Conservation (phyloP, 306 rosid genomes). For the Corylus heterophylla region DNA sequence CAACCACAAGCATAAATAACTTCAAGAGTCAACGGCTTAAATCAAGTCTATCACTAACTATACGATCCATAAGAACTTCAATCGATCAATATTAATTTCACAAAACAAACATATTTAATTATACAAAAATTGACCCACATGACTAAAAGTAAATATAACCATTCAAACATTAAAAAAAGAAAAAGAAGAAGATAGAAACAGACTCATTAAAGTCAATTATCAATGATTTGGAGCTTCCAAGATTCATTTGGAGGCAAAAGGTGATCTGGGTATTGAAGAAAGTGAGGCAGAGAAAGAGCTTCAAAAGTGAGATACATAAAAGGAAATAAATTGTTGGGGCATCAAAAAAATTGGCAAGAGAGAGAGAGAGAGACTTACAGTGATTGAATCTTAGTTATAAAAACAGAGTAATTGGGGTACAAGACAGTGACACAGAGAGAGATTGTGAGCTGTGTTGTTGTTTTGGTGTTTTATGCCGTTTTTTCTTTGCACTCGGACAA, state of each 20-base stretch:
- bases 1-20: constrained; percentile 10
- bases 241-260: constrained; percentile 2
- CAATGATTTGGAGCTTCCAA: constrained; percentile 22
- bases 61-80: constrained; percentile 13
- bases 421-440: constrained; percentile 4
- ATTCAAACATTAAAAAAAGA: not conserved
- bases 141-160: not conserved
- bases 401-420: constrained; percentile 19
- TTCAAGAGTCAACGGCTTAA: not conserved
- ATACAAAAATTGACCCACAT: not conserved
- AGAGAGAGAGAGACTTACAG: constrained; percentile 30
- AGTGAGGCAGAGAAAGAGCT: not conserved
- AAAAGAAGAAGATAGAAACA: not conserved
- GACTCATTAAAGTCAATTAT: not conserved
- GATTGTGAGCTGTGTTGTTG: constrained; percentile 19
- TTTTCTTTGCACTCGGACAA: constrained; percentile 44
- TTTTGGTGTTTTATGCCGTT: constrained; percentile 35
- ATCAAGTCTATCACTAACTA: constrained; percentile 9
- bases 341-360: constrained; percentile 1
- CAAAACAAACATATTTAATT: not conserved
- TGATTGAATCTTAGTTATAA: constrained; percentile 31
- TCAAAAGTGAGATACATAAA: constrained; percentile 4
- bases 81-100: constrained; percentile 4
- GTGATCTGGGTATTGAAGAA: constrained; percentile 29
- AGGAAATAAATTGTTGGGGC: constrained; percentile 6